These are phyloP conservation scores for Phytophthora cryptogea DNA, from an alignment of 352 stramenopile genomes.

Conservation along the genomic window DNA sequence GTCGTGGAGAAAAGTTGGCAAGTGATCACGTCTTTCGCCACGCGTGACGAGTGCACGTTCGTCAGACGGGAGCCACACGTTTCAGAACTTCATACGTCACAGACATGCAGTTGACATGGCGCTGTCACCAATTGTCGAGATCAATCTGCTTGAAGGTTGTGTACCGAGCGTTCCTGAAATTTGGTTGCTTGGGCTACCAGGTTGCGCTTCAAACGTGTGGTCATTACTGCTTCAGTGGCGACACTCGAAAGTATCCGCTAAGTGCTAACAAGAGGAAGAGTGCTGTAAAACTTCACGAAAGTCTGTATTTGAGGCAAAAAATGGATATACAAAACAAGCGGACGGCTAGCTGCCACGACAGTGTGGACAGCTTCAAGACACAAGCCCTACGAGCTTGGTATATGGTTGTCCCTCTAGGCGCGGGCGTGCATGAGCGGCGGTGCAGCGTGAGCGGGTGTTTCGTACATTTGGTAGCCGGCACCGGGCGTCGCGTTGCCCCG, in stretches of 20 bases:
- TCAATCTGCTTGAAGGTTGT: no score
- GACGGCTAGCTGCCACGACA: slow-evolving; percentile 15
- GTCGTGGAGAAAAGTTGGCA: slow-evolving; percentile 5
- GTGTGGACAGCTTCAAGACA: slow-evolving; percentile 23
- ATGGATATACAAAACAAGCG: slow-evolving; percentile 33
- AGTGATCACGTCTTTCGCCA: slow-evolving; percentile 14
- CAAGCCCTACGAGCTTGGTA: slow-evolving; percentile 2
- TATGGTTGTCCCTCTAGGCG: slow-evolving; percentile 21
- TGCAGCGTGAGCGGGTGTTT: slow-evolving; percentile 49
- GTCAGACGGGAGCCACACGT: slow-evolving; percentile 15
- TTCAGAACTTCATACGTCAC: neutral
- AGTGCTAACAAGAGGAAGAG: neutral
- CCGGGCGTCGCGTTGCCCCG: slow-evolving; percentile 30
- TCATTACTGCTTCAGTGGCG: no score
- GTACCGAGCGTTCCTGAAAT: no score
- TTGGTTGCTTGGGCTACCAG: no score
- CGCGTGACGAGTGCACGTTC: slow-evolving; percentile 19
- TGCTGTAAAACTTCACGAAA: slow-evolving; percentile 30
- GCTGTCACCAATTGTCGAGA: slow-evolving; percentile 11
- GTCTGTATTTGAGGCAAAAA: slow-evolving; percentile 40
- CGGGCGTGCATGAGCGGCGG: slow-evolving; percentile 44
- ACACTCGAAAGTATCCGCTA: no score
- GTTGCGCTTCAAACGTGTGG: no score
- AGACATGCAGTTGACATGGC: slow-evolving; percentile 13
- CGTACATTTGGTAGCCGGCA: slow-evolving; percentile 59